Base-by-base conservation (phyloP, 768 basidiomycete genomes). In the Gyrodon lividus region DNA sequence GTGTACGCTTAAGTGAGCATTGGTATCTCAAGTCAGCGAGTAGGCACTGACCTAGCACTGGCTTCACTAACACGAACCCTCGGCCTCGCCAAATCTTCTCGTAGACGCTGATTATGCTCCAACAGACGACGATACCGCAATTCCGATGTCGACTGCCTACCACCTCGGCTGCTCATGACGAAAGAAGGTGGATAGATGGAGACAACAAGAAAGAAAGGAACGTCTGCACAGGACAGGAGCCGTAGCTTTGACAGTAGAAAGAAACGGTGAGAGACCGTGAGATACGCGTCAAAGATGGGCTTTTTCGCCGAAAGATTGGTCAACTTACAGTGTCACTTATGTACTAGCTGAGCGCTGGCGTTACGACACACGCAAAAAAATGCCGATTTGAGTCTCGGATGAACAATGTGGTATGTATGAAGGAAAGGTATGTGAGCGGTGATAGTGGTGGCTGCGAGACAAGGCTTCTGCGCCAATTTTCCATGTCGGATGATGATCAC, bases 41-140 rank as follows among this genome's bases (percentile, higher is more conserved):
- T 48, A 30, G 19, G 17, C 17, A 74, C 82, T 57, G 54, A 87
- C 85, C 77, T 82, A 20, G 79, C 75, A 52, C 77, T 80, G 42
- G 88, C 89, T 64, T 90, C 88, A 61, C 84, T 86, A 31, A 89
- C 82, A 40, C 81, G 76, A 57, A 87, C 79, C 53, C 88, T 72
- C 12, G 87, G 87, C 50, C 89, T 72, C 14, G 81, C 79, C 31
- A 90, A 72, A 62, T 90, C 89, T 62, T 90, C 88, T 54, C 79
- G 72, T 47, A 90, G 69, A 20, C 88, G 73, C 57, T 81, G 77
- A 63, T 89, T 90, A 66, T 90, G 88, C 66, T 90, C 88, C 30
- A 81, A 74, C 49, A 90, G 72, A 50, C 88, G 76, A n/a, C 88
- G 78, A 50, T 89, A 82, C 74, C 87, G 89, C 69, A 90, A 77